Evolutionary conservation across 495 filamentous ascomycete genomes (phyloP), one percentile per base, ranked within the genome.

Genomic region (Penicillium steckii): DNA sequence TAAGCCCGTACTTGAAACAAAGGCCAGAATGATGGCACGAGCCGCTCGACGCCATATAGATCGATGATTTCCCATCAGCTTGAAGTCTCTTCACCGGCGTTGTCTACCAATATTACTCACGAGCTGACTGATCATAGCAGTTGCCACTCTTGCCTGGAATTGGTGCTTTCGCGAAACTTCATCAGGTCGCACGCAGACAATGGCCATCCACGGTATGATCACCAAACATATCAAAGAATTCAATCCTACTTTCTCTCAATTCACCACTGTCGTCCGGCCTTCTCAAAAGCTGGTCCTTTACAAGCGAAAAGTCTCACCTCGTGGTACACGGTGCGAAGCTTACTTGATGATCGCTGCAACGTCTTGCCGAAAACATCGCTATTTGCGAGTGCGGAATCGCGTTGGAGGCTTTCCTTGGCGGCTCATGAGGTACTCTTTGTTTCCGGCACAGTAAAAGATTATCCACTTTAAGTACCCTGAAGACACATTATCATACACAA

Each of bases 41-140:
- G 35, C 46, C 3, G 42, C 42, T n/a, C 22, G 29, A 18, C 32
- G 46, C 19, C 43, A 46, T 5, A 8, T 53, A 5, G 17, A 53
- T 29, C 42, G 3, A 41, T 53, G 8, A 13, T 38, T 8, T 42
- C 42, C 1, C 22, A 23, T n/a, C 9, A 40, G 5, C 24, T 52
- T 15, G 42, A 52, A 22, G 41, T 37, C 17, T 24, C 43, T 19
- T 43, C 50, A 6, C 43, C 41, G 3, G 21, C 43, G 12, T 46
- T 32, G 19, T 46, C 50, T 6, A 46, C 46, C 19, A 46, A 53
- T 24, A 52, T 53, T 53, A 0, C 27, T 46, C 15, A 18, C 29
- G 17, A 53, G 21, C 32, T n/a, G n/a, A n/a, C 5, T 27, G 10
- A 4, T 10, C 10, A 27, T 27, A 27, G 26, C 26, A 10, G 10